Percentiles rank a stretch among this genome's conserved stretches.
These are phyloP conservation scores for Closterium sp. DNA, from an alignment of 139 green algal genomes.

Conservation along the genomic window DNA sequence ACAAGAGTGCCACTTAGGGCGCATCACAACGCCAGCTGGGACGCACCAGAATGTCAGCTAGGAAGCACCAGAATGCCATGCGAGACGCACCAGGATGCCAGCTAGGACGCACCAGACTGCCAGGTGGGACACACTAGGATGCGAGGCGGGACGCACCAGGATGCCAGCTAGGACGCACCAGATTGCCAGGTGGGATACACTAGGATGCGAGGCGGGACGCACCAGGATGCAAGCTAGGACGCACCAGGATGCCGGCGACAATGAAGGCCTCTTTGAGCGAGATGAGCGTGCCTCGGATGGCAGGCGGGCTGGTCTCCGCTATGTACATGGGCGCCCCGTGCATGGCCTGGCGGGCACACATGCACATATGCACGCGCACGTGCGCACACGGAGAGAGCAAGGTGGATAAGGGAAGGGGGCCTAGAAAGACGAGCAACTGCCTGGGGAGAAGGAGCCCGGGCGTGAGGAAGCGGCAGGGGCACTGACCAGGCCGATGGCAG, in stretches of 20 bases:
- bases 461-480: too few relatives aligned
- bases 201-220: not conserved
- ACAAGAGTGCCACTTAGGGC: too few relatives aligned
- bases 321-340: conserved; percentile 93
- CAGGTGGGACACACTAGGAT: not conserved
- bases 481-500: conserved; percentile 56
- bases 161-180: not conserved
- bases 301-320: conserved; percentile 73
- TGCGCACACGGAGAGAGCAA: not conserved
- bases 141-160: not conserved
- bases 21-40: too few relatives aligned
- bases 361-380: not conserved
- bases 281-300: conserved; percentile 75
- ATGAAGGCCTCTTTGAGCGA: conserved; percentile 82
- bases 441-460: not conserved
- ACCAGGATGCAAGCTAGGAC: not conserved
- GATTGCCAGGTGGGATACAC: not conserved
- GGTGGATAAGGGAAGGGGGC: not conserved
- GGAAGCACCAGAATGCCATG: not conserved
- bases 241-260: conserved; percentile 79
- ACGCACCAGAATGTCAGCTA: not conserved
- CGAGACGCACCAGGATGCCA: not conserved
- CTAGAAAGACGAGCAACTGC: not conserved
- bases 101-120: not conserved
- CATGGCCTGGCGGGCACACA: conserved; percentile 64